Evolutionary conservation across 1,284 basidiomycete genomes (phyloP).

Genomic region (Erythrobasidium hasegawianum): DNA sequence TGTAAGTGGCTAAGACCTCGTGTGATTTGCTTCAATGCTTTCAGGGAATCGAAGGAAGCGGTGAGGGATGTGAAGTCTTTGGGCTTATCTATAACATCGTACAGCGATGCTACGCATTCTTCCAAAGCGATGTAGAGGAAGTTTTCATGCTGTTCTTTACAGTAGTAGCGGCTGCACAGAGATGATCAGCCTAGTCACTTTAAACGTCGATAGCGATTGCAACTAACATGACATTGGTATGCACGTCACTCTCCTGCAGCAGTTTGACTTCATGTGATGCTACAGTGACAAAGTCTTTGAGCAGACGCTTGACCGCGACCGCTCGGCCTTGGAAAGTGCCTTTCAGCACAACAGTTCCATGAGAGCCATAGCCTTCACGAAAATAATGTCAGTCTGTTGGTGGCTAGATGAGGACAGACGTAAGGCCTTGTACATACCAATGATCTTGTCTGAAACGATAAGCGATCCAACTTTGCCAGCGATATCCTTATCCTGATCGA

Average conservation of each 20-base stretch:
- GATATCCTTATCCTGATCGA: slow-evolving; percentile 2
- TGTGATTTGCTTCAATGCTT: slow-evolving; percentile 80
- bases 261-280: slow-evolving; percentile 91
- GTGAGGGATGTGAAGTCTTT: slow-evolving; percentile 59
- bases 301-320: slow-evolving; percentile 91
- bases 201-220: too few relatives aligned
- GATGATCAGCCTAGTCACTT: neutral
- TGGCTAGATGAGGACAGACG: too few relatives aligned
- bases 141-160: slow-evolving; percentile 74
- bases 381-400: too few relatives aligned
- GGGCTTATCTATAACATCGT: slow-evolving; percentile 83
- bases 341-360: slow-evolving; percentile 90
- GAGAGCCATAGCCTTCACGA: slow-evolving; percentile 79
- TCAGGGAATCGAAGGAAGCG: slow-evolving; percentile 74
- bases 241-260: slow-evolving; percentile 93
- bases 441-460: slow-evolving; percentile 42
- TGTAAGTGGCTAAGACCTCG: slow-evolving; percentile 86
- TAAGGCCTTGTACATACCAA: slow-evolving; percentile 43
- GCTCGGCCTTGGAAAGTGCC: slow-evolving; percentile 92
- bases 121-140: slow-evolving; percentile 98
- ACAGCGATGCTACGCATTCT: slow-evolving; percentile 88
- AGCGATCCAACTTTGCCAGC: slow-evolving; percentile 39
- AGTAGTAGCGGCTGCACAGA: slow-evolving; percentile 67
- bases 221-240: slow-evolving; percentile 83
- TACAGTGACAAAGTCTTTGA: slow-evolving; percentile 92